Conservation (phyloP, 305 asterid species). For the Lippia alba region DNA sequence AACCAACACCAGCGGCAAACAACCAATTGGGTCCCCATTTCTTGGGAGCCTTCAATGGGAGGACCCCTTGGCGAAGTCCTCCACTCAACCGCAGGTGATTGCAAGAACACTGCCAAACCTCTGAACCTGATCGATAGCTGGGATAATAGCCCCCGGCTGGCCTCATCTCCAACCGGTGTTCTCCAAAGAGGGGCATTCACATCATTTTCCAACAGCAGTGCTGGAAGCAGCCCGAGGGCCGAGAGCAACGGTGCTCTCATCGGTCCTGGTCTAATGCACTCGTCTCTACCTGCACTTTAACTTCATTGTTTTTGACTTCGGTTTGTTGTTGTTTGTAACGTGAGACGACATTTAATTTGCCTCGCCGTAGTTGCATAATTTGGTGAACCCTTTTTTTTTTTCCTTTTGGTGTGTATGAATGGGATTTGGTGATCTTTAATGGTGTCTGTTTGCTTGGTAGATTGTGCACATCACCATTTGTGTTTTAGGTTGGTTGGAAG, state of each 20-base stretch:
- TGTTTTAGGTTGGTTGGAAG: conserved; percentile 43
- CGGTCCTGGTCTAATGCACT: conserved; percentile 46
- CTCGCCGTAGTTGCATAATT: not conserved
- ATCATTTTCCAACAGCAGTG: conserved; percentile 83
- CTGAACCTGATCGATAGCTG: conserved; percentile 70
- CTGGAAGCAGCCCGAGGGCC: conserved; percentile 80
- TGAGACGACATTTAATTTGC: conserved; percentile 7
- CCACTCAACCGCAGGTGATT: conserved; percentile 50
- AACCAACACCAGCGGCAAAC: conserved; percentile 47
- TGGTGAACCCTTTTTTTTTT: not conserved
- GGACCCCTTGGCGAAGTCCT: conserved; percentile 96
- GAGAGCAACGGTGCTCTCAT: conserved; percentile 48
- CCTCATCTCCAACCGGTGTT: conserved; percentile 91
- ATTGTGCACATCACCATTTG: conserved; percentile 22
- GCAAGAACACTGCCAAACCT: conserved; percentile 46
- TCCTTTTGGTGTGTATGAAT: not conserved
- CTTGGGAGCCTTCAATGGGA: conserved; percentile 81
- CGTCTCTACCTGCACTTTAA: conserved; percentile 53
- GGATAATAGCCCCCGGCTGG: conserved; percentile 62
- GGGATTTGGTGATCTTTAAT: not conserved
- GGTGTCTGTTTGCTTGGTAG: conserved; percentile 37
- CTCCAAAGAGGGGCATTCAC: conserved; percentile 69
- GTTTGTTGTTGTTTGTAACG: not conserved
- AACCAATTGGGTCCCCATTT: conserved; percentile 67
- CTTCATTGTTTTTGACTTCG: not conserved